Percentiles rank a stretch among this genome's conserved stretches.
These are phyloP conservation scores for Globisporangium recalcitrans DNA, from an alignment of 352 stramenopile genomes.

Conservation along the genomic window DNA sequence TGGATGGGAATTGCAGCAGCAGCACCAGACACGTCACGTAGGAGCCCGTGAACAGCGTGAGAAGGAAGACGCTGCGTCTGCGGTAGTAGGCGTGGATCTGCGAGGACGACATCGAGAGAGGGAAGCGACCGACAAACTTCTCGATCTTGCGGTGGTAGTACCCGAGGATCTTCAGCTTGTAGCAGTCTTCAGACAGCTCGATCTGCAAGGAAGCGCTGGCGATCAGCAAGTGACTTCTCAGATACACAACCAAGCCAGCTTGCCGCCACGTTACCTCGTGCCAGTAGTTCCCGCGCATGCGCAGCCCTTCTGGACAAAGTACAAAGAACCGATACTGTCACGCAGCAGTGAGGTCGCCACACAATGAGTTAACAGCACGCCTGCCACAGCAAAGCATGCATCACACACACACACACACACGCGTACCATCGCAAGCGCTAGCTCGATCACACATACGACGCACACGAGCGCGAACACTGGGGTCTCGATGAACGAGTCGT, in stretches of 20 bases:
- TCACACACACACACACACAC: background rate
- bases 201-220: slow-evolving; percentile 33
- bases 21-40: slow-evolving; percentile 37
- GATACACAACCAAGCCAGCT: background rate
- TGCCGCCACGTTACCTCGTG: slow-evolving; percentile 34
- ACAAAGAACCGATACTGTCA: slow-evolving; percentile 63
- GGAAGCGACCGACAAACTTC: slow-evolving; percentile 63
- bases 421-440: slow-evolving; percentile 46
- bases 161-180: slow-evolving; percentile 79
- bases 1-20: slow-evolving; percentile 29
- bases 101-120: slow-evolving; percentile 28
- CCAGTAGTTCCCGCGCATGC: slow-evolving; percentile 71
- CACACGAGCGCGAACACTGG: slow-evolving; percentile 57
- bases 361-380: background rate
- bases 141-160: slow-evolving; percentile 83
- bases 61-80: slow-evolving; percentile 31
- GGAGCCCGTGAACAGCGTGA: slow-evolving; percentile 40
- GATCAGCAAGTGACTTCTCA: background rate
- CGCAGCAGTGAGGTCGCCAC: background rate
- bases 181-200: slow-evolving; percentile 54
- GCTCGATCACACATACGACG: slow-evolving; percentile 41
- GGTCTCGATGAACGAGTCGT: slow-evolving; percentile 52
- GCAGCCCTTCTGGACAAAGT: slow-evolving; percentile 66
- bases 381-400: background rate
- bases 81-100: slow-evolving; percentile 57